A percentile compares a stretch with the other conserved stretches of the same genome.
Conservation (phyloP, 2,329 filamentous ascomycete genomes). For the Talaromyces amestolkiae region DNA sequence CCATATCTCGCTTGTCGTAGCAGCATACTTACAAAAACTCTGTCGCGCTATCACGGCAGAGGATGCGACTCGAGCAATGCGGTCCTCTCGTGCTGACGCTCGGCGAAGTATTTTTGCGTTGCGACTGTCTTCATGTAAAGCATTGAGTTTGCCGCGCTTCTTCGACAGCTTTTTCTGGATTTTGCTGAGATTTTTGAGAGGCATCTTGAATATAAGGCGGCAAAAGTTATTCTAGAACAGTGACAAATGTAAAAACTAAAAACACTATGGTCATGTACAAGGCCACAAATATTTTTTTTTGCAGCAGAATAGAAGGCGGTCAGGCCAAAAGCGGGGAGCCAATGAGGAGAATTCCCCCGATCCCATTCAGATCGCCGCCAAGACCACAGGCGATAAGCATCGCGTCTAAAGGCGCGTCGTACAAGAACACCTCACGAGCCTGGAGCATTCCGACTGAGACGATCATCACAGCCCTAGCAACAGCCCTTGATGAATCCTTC, state of each 20-base stretch:
- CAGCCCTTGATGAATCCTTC: constrained; percentile 4
- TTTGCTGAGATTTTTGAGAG: constrained; percentile 69
- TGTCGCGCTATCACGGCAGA: constrained; percentile 71
- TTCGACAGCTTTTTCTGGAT: constrained; percentile 86
- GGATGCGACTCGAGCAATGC: constrained; percentile 69
- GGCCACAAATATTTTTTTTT: constrained; percentile 18
- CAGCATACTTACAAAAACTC: constrained; percentile 61
- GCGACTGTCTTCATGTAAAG: constrained; percentile 82
- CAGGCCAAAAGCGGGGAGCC: constrained; percentile 9
- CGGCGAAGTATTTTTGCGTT: constrained; percentile 78
- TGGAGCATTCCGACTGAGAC: constrained; percentile 15
- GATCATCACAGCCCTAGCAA: neutral
- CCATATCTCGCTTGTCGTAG: neutral
- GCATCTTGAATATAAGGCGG: constrained; percentile 53
- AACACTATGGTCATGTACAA: neutral
- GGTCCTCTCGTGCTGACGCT: constrained; percentile 77
- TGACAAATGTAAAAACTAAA: neutral
- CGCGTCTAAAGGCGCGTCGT: constrained; percentile 18
- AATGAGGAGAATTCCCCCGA: neutral
- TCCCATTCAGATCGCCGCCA: constrained; percentile 3
- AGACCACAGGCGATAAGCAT: constrained; percentile 7
- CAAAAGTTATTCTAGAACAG: neutral
- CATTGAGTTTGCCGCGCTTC: constrained; percentile 71
- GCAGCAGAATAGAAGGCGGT: constrained; percentile 38
- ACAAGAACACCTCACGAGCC: constrained; percentile 6